Evolutionary conservation across 495 filamentous ascomycete genomes (phyloP).

Genomic region (Neurospora sp.): DNA sequence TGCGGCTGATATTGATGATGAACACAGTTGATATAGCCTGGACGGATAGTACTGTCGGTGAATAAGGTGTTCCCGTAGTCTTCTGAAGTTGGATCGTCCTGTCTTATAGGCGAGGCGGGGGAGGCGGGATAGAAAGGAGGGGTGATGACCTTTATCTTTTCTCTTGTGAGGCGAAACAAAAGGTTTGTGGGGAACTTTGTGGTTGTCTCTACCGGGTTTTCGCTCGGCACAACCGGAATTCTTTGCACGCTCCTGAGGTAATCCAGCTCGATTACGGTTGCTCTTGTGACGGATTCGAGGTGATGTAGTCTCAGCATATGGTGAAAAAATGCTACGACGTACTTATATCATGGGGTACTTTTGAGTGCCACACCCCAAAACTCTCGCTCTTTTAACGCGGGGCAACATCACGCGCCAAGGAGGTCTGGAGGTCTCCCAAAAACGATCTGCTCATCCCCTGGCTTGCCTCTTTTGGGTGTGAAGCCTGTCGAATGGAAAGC

Average conservation of each 20-base stretch:
- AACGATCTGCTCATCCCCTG: neutral
- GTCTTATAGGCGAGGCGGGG: neutral
- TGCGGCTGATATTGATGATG: neutral
- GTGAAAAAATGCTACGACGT: neutral
- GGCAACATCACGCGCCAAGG: neutral
- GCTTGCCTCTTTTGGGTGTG: neutral
- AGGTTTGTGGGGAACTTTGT: neutral
- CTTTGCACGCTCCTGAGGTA: neutral
- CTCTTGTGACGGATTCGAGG: neutral
- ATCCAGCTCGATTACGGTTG: neutral
- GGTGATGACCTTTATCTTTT: neutral
- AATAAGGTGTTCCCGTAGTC: neutral
- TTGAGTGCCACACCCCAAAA: neutral
- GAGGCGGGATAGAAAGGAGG: neutral
- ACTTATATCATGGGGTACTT: neutral
- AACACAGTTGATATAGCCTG: neutral
- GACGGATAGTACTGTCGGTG: neutral
- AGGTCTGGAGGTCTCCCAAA: neutral
- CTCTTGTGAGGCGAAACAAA: neutral
- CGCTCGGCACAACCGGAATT: neutral
- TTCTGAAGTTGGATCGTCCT: neutral
- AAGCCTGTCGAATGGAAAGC: slow-evolving; percentile 1
- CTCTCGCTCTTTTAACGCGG: neutral
- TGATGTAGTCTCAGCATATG: neutral
- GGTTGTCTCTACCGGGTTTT: neutral